phyloP scores from a whole-genome alignment of 192 early-diverging fungal species.

The Gaertneriomyces semiglobifer region DNA sequence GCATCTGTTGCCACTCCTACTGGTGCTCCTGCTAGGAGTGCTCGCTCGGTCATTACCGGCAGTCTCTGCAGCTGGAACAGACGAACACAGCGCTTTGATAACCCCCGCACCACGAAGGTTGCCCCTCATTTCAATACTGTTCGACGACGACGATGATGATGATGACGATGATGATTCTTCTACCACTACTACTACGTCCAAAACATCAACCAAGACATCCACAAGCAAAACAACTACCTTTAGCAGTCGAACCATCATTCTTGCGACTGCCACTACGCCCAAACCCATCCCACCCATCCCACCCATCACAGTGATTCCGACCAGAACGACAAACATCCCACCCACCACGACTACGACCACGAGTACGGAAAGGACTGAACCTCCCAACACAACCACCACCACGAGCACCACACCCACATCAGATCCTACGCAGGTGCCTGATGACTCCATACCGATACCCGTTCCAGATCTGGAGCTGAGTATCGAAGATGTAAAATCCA shows the following conservation, averaged over 20 bases:
- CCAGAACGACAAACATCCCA: background rate
- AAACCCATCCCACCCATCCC: background rate
- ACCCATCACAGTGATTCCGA: background rate
- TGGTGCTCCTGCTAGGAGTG: too few species aligned
- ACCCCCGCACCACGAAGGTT: too few species aligned
- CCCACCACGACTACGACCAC: background rate
- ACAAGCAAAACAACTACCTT: background rate
- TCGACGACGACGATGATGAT: conserved; percentile 1
- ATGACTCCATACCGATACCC: background rate
- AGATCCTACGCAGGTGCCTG: background rate
- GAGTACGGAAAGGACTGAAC: background rate
- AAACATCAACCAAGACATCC: background rate
- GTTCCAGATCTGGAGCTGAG: background rate
- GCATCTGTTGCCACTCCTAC: too few species aligned
- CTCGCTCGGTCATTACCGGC: too few species aligned
- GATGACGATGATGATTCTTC: background rate
- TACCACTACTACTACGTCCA: background rate
- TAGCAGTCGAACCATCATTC: background rate
- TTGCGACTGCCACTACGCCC: background rate
- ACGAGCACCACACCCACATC: background rate
- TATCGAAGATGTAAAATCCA: background rate
- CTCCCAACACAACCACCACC: background rate
- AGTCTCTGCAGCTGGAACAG: too few species aligned
- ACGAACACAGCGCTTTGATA: too few species aligned
- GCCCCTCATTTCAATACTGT: too few species aligned